Conservation (phyloP, 2,329 filamentous ascomycete genomes). For the Chaetomium globosum region DNA sequence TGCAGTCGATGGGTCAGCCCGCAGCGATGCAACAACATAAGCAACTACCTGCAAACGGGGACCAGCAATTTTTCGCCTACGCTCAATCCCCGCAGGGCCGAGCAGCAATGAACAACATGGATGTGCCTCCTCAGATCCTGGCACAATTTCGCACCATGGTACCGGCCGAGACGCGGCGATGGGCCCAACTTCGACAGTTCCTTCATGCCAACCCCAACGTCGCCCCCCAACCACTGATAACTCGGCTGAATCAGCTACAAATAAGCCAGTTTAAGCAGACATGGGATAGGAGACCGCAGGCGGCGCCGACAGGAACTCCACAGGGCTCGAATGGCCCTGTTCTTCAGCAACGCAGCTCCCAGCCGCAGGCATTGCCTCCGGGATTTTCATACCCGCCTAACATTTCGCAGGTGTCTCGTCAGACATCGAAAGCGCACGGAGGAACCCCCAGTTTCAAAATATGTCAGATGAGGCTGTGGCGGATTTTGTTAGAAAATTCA, state of each 20-base stretch:
- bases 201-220: constrained; percentile 42
- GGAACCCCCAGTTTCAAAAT: constrained; percentile 30
- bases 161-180: constrained; percentile 52
- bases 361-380: constrained; percentile 30
- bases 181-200: constrained; percentile 52
- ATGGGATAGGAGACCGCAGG: constrained; percentile 16
- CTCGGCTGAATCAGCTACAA: constrained; percentile 22
- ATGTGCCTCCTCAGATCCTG: constrained; percentile 47
- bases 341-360: constrained; percentile 26
- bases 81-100: constrained; percentile 40
- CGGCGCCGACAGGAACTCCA: neutral
- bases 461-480: constrained; percentile 20
- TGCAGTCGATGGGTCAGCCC: constrained; percentile 28
- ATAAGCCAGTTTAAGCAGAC: constrained; percentile 24
- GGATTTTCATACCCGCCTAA: constrained; percentile 32
- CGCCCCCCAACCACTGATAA: neutral
- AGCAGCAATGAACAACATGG: constrained; percentile 53
- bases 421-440: constrained; percentile 39
- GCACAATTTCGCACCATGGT: constrained; percentile 40
- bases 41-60: constrained; percentile 1
- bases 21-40: constrained; percentile 35
- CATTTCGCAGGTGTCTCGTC: constrained; percentile 35
- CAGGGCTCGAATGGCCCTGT: constrained; percentile 18
- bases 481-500: constrained; percentile 30
- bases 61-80: constrained; percentile 18